Base-by-base conservation (phyloP, 2,329 filamentous ascomycete species). In the Fusarium buxicola region DNA sequence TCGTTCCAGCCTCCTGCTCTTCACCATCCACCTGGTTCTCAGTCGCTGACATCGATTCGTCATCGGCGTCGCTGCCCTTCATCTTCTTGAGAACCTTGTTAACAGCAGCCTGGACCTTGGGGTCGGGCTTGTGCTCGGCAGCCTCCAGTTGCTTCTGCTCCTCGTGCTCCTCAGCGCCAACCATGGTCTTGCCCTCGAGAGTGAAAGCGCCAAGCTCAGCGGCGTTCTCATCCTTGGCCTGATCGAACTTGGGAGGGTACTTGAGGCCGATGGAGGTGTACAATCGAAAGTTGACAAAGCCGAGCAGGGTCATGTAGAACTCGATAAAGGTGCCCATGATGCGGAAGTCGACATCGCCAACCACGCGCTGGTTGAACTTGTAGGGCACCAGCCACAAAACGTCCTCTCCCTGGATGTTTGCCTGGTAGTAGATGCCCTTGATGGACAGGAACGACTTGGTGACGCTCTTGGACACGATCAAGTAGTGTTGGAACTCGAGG, bases 301-400 rank as follows among this genome's bases (percentile, higher is more conserved):
- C 91, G 16, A 99, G 83, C 12, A 99, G 84, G 5, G 94, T 98
- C 72, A 96, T 97, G 82, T 99, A 99, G 77, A 99, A 99, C 77
- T 99, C 94, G 66, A 99, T 89, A 74, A 99, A 99, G 5, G 95
- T 99, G 58, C 92, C 94, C 95, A 99, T 99, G 78, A 99, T 99
- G 72, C 95, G 86, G 81, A 97, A 99, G 77, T 99, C 95, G 65
- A 99, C 91, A 77, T 99, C 95, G 55, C 91, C 92, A 35, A 95
- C 92, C 12, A 97, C 89, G 69, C 92, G 86, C 82, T 99, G 95
- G 73, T 98, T 97, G 80, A 99, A 99, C 77, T 92, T 92, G 82
- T 99, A 99, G 1, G 95, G 95, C 10, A 97, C 94, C 34, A 99
- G 84, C 95, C 95, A 99, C 66, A 98, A 83, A 45, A 99, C 91